Percentiles rank a stretch among this genome's conserved stretches.
Conservation (phyloP, 1,284 basidiomycete genomes). For the Xerocomus minutiporus region DNA sequence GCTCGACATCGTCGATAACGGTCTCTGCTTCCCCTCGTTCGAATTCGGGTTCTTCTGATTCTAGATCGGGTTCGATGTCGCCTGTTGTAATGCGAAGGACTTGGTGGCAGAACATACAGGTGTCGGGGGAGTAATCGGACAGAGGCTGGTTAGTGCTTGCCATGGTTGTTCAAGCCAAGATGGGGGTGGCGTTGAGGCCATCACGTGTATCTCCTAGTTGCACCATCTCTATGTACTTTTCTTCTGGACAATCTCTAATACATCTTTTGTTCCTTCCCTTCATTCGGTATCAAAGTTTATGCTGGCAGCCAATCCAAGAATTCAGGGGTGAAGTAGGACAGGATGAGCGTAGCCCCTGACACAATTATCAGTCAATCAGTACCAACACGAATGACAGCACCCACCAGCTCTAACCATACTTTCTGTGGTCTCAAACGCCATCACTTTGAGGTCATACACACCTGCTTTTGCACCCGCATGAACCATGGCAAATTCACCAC, state of each 20-base stretch:
- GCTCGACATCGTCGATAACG: constrained; percentile 24
- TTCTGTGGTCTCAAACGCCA: constrained; percentile 93
- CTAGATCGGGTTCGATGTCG: constrained; percentile 6
- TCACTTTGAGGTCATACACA: constrained; percentile 84
- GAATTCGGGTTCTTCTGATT: background rate
- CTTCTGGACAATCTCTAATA: background rate
- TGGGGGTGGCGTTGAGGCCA: background rate
- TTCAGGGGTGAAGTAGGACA: constrained; percentile 95
- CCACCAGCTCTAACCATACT: constrained; percentile 87
- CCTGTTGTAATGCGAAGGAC: constrained; percentile 11
- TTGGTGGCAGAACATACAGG: constrained; percentile 25
- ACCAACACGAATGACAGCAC: constrained; percentile 22
- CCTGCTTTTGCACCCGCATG: constrained; percentile 90
- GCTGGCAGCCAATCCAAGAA: constrained; percentile 86
- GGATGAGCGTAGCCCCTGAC: constrained; percentile 80
- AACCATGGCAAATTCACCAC: constrained; percentile 97
- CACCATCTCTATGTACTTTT: background rate
- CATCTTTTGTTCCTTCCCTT: background rate
- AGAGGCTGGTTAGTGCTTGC: constrained; percentile 2
- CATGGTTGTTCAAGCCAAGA: constrained; percentile 4
- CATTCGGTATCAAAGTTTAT: constrained; percentile 19
- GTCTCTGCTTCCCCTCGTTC: constrained; percentile 6
- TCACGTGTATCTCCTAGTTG: background rate
- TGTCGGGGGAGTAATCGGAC: constrained; percentile 19
- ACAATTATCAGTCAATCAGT: constrained; percentile 5